Evolutionary conservation across 495 filamentous ascomycete genomes (phyloP).

Genomic region (Aspergillus cristatus): DNA sequence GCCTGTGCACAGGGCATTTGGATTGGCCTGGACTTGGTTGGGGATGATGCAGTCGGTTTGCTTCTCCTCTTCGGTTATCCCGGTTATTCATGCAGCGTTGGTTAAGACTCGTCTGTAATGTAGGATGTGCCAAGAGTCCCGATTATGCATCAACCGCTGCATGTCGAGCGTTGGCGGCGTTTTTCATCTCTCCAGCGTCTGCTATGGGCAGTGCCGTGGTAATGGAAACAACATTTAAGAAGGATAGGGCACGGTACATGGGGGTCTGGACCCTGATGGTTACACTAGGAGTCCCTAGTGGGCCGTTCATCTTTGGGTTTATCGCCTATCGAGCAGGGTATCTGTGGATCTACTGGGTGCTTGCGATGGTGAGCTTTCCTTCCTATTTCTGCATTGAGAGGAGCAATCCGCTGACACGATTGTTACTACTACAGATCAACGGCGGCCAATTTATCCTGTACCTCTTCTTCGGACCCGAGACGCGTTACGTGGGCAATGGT

Average conservation of each 20-base stretch:
- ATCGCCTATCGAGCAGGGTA: conserved; percentile 20
- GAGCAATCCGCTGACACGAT: background rate
- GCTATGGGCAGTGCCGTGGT: conserved; percentile 40
- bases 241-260: conserved; percentile 35
- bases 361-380: conserved; percentile 18
- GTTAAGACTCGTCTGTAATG: background rate
- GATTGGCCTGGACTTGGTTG: too few relatives aligned
- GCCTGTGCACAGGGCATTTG: too few relatives aligned
- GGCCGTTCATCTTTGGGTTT: conserved; percentile 26
- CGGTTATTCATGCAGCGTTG: too few relatives aligned
- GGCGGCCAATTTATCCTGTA: conserved; percentile 44
- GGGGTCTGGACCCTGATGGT: conserved; percentile 30
- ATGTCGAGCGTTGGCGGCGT: conserved; percentile 17
- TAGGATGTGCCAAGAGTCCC: background rate
- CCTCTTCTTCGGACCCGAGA: conserved; percentile 47
- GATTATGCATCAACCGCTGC: conserved; percentile 7
- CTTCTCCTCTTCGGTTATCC: too few relatives aligned
- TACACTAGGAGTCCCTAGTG: conserved; percentile 24
- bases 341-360: conserved; percentile 19
- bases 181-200: conserved; percentile 15
- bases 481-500: conserved; percentile 34
- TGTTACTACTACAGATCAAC: conserved; percentile 42
- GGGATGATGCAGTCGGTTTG: too few relatives aligned
- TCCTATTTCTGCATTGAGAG: background rate
- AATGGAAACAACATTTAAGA: conserved; percentile 35